Percentiles rank a stretch among this genome's conserved stretches.
Evolutionary conservation across 441 rosid genomes (phyloP).

Genomic region (Euphorbia schlechtendalii): DNA sequence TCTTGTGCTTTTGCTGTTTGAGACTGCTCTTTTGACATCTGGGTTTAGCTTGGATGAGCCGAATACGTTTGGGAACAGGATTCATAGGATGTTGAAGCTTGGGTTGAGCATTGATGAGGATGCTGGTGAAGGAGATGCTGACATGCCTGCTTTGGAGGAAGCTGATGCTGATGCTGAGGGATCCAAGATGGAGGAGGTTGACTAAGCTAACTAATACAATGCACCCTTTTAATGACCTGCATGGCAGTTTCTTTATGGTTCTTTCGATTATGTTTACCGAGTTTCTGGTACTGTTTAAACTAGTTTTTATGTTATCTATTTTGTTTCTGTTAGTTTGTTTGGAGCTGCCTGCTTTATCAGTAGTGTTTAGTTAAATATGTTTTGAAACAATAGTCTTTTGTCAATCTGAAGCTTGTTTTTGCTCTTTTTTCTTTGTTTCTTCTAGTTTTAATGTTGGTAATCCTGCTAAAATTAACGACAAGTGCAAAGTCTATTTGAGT

Average conservation of each 20-base stretch:
- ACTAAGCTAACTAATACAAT: slow-evolving; percentile 18
- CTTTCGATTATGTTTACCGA: background rate
- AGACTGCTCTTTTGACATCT: slow-evolving; percentile 56
- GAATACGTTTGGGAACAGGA: slow-evolving; percentile 58
- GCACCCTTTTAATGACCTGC: background rate
- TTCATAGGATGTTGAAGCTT: slow-evolving; percentile 65
- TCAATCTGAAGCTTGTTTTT: too few relatives aligned
- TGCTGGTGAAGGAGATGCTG: slow-evolving; percentile 41
- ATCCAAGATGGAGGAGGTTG: slow-evolving; percentile 85
- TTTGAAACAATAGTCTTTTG: too few relatives aligned
- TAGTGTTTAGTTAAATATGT: too few relatives aligned
- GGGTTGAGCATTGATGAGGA: slow-evolving; percentile 64
- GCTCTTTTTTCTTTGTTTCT: too few relatives aligned
- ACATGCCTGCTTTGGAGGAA: slow-evolving; percentile 64
- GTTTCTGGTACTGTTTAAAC: background rate
- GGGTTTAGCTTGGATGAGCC: slow-evolving; percentile 81
- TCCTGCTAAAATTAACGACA: too few relatives aligned
- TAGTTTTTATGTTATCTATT: too few relatives aligned
- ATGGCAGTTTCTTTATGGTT: background rate
- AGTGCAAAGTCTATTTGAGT: too few relatives aligned
- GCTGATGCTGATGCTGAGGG: slow-evolving; percentile 49
- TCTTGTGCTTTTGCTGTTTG: slow-evolving; percentile 52
- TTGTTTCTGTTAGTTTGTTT: too few relatives aligned
- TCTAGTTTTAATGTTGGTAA: too few relatives aligned
- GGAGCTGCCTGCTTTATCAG: too few relatives aligned